Evolutionary conservation across 2,329 filamentous ascomycete genomes (phyloP), one percentile per base, ranked within the genome.

Genomic region (Penicillium palitans): DNA sequence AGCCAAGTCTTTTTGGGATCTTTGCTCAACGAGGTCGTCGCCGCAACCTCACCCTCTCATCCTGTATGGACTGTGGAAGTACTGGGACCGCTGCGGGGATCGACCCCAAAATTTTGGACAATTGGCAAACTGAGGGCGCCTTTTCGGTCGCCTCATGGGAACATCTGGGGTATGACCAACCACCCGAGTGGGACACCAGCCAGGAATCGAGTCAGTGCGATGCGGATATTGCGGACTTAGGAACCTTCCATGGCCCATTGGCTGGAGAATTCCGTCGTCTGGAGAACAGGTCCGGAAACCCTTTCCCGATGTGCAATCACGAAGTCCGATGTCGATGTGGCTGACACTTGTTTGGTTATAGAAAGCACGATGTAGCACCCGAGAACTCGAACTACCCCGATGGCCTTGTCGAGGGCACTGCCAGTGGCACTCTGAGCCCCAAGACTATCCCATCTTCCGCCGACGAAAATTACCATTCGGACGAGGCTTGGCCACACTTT

Each of bases 21-120:
- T 67, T 66, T 64, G 65, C 60, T 66, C 51, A 57, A 55, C 61
- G 29, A 53, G 55, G 55, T 63, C 60, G 61, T 55, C 55, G 50
- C 57, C 59, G 54, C 57, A 40, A 58, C 55, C 49, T 59, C 46
- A 31, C 61, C 42, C 56, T 57, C 55, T 40, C 60, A 62, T 45
- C 59, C 66, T 73, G 71, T 71, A 76, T 76, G 73, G 73, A 76
- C 71, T 68, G 68, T 66, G 69, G 67, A 70, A 73, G 63, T 65
- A 61, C 71, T 65, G 70, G 68, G 53, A 69, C 70, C 56, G 68
- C 71, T 70, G 69, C 73, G 73, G 74, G 74, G 68, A 72, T 76
- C 52, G 73, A 76, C 73, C 72, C 74, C 71, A 76, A 75, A 65
- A 75, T 76, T 46, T 67, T 76, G 55, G 72, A 74, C 60, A 72